Conservation (phyloP, 306 rosid species). For the Trichosanthes cucumerina region DNA sequence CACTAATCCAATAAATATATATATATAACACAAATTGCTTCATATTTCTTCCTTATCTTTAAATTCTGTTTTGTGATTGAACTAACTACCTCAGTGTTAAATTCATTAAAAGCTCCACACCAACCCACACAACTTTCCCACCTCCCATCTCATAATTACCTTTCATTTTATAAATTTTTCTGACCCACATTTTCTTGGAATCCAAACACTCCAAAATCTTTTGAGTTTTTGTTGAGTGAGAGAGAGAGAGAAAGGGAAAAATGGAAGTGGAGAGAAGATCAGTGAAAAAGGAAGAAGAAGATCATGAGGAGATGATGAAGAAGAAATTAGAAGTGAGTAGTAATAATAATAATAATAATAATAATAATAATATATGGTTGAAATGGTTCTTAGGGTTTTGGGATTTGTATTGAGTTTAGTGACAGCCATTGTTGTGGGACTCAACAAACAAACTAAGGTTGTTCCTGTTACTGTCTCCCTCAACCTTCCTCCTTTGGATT, state of each 20-base stretch:
- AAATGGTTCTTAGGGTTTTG: constrained; percentile 41
- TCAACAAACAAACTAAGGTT: constrained; percentile 38
- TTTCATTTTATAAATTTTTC: neutral
- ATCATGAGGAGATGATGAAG: constrained; percentile 7
- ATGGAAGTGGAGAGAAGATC: constrained; percentile 16
- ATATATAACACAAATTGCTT: too few relatives aligned
- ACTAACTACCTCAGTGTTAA: neutral
- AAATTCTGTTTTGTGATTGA: too few relatives aligned
- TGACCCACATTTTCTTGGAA: neutral
- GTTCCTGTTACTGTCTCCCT: constrained; percentile 18
- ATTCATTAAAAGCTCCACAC: constrained; percentile 1
- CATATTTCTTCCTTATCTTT: too few relatives aligned
- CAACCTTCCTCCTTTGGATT: constrained; percentile 34
- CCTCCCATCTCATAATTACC: neutral
- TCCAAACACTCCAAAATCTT: neutral
- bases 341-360: too few relatives aligned
- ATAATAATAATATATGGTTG: too few relatives aligned
- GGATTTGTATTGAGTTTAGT: constrained; percentile 30
- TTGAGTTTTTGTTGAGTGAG: too few relatives aligned
- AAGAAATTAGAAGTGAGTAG: neutral
- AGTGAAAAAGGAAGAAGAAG: constrained; percentile 3
- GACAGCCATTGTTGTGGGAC: constrained; percentile 44
- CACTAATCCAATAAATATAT: too few relatives aligned
- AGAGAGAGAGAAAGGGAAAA: too few relatives aligned
- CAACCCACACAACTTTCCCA: constrained; percentile 12